Conservation (phyloP, 306 rosid genomes). For the Elaeagnus macrophylla region DNA sequence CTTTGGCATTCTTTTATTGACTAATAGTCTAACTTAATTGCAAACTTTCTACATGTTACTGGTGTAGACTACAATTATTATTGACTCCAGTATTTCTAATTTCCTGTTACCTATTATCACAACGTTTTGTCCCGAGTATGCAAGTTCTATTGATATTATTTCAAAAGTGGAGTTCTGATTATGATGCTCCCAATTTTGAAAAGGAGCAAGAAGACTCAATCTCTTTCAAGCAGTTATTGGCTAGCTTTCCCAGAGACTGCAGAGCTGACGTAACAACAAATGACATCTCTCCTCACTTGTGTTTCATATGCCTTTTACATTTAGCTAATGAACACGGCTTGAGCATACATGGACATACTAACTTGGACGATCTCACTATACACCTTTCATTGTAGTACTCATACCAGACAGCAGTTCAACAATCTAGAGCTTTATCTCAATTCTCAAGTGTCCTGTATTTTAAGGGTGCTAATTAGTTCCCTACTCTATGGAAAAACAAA, state of each 20-base stretch:
- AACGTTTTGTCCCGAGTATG: background rate
- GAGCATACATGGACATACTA: constrained; percentile 46
- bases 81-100: background rate
- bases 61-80: too few species aligned
- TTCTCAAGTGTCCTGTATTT: too few species aligned
- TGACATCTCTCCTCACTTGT: constrained; percentile 85
- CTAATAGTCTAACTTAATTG: background rate
- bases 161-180: constrained; percentile 14
- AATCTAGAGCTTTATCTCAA: constrained; percentile 19
- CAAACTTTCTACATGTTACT: too few species aligned
- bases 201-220: constrained; percentile 42
- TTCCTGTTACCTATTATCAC: background rate
- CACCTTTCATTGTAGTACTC: constrained; percentile 33
- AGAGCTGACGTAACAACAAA: constrained; percentile 52
- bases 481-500: too few species aligned
- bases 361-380: constrained; percentile 65
- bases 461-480: too few species aligned
- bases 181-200: constrained; percentile 4
- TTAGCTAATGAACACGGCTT: constrained; percentile 85
- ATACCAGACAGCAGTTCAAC: constrained; percentile 16
- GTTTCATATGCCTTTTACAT: constrained; percentile 92
- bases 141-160: background rate
- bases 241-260: constrained; percentile 61
- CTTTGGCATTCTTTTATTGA: background rate
- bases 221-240: constrained; percentile 64